phyloP scores from a whole-genome alignment of 139 green algal genomes.

The Limnomonas spitsbergensis region DNA sequence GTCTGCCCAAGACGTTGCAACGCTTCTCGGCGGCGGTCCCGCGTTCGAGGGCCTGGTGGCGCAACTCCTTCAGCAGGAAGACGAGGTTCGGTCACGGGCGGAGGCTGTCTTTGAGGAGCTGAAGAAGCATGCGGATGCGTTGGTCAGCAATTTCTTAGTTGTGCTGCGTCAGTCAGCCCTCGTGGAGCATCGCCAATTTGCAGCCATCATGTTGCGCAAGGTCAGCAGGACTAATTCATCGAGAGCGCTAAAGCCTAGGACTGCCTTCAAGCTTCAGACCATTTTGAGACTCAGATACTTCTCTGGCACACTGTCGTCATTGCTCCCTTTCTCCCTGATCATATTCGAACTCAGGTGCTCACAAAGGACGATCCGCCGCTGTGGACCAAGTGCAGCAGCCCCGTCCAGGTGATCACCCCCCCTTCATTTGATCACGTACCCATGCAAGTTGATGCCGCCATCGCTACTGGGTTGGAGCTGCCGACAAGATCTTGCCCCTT shows the following conservation, averaged over 20 bases:
- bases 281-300: too few species aligned
- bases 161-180: slow-evolving; percentile 51
- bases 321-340: too few species aligned
- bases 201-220: slow-evolving; percentile 77
- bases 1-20: background rate
- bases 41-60: slow-evolving; percentile 74
- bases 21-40: background rate
- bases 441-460: too few species aligned
- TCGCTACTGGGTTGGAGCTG: too few species aligned
- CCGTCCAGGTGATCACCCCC: slow-evolving; percentile 65
- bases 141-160: slow-evolving; percentile 53
- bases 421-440: too few species aligned
- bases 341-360: too few species aligned
- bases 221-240: too few species aligned
- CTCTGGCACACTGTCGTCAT: too few species aligned
- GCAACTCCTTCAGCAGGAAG: slow-evolving; percentile 79
- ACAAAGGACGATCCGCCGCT: slow-evolving; percentile 70
- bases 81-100: slow-evolving; percentile 63
- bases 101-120: slow-evolving; percentile 71
- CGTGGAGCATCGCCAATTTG: slow-evolving; percentile 64
- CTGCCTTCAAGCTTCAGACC: too few species aligned
- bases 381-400: slow-evolving; percentile 58
- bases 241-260: background rate
- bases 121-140: slow-evolving; percentile 73
- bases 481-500: background rate